These are phyloP conservation scores for Graphium sp. DNA, from an alignment of 2,329 filamentous ascomycete genomes.

Conservation along the genomic window DNA sequence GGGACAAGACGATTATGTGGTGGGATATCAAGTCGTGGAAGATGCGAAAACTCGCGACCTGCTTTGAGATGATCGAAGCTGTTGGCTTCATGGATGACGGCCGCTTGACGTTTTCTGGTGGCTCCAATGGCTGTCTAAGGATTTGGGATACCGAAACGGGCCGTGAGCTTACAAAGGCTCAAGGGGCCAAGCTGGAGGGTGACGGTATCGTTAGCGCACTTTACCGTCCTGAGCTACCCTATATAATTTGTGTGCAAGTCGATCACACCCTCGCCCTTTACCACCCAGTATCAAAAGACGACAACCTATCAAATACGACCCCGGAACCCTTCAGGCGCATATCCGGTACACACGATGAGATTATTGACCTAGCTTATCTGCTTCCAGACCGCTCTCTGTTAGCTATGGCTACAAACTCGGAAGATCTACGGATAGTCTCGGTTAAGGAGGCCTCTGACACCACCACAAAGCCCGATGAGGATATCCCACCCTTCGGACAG, in stretches of 20 bases:
- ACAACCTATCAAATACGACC: slow-evolving; percentile 14
- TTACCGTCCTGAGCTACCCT: slow-evolving; percentile 45
- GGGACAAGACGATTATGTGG: slow-evolving; percentile 86
- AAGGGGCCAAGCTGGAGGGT: slow-evolving; percentile 40
- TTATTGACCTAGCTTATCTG: slow-evolving; percentile 85
- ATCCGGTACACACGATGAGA: slow-evolving; percentile 92
- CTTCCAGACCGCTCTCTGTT: slow-evolving; percentile 66
- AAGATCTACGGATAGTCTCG: slow-evolving; percentile 79
- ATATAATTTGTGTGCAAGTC: slow-evolving; percentile 67
- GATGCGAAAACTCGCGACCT: slow-evolving; percentile 60
- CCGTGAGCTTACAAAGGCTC: slow-evolving; percentile 62
- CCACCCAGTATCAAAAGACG: slow-evolving; percentile 22
- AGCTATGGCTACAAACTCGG: slow-evolving; percentile 86
- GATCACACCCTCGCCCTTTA: slow-evolving; percentile 80
- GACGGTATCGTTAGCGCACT: slow-evolving; percentile 59
- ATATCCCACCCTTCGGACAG: slow-evolving; percentile 61
- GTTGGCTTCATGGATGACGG: slow-evolving; percentile 64
- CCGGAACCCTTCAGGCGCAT: slow-evolving; percentile 53
- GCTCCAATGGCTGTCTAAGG: slow-evolving; percentile 65
- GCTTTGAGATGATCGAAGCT: slow-evolving; percentile 71
- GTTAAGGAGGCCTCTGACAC: slow-evolving; percentile 20
- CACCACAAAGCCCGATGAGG: slow-evolving; percentile 7
- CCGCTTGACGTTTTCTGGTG: slow-evolving; percentile 63
- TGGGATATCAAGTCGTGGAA: slow-evolving; percentile 87
- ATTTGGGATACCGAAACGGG: slow-evolving; percentile 71